Evolutionary conservation across 257 asterid genomes (phyloP).

Genomic region (Striga asiatica): DNA sequence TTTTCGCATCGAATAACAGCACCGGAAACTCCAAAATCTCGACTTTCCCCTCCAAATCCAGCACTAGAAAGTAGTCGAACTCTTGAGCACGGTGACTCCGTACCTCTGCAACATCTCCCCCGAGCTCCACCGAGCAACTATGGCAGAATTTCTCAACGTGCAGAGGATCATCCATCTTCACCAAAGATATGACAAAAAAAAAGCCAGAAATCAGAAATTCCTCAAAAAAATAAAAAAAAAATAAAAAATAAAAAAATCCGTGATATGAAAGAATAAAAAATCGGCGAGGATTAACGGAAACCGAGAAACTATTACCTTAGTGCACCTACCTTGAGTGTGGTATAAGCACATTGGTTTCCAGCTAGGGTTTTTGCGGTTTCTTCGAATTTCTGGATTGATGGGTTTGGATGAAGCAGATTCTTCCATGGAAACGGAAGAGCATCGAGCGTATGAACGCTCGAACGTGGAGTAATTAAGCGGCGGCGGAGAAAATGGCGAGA

Average conservation of each 20-base stretch:
- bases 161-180: conserved; percentile 58
- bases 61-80: conserved; percentile 73
- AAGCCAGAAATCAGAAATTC: not conserved
- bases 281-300: not conserved
- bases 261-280: not conserved
- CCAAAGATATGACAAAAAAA: not conserved
- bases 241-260: no score
- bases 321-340: conserved; percentile 72
- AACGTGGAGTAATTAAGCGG: conserved; percentile 7
- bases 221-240: no score
- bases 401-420: conserved; percentile 28
- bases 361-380: conserved; percentile 14
- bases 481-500: conserved; percentile 16
- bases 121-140: conserved; percentile 39
- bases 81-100: conserved; percentile 37
- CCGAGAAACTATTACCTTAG: conserved; percentile 40
- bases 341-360: conserved; percentile 93
- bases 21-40: conserved; percentile 95
- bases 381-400: conserved; percentile 17
- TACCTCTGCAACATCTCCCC: conserved; percentile 16
- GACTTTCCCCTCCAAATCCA: conserved; percentile 99
- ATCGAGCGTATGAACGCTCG: conserved; percentile 13
- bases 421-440: conserved; percentile 27
- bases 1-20: conserved; percentile 63
- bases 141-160: conserved; percentile 67